These are phyloP conservation scores for Eutrema salsugineum DNA, from an alignment of 441 rosid genomes.

Conservation along the genomic window DNA sequence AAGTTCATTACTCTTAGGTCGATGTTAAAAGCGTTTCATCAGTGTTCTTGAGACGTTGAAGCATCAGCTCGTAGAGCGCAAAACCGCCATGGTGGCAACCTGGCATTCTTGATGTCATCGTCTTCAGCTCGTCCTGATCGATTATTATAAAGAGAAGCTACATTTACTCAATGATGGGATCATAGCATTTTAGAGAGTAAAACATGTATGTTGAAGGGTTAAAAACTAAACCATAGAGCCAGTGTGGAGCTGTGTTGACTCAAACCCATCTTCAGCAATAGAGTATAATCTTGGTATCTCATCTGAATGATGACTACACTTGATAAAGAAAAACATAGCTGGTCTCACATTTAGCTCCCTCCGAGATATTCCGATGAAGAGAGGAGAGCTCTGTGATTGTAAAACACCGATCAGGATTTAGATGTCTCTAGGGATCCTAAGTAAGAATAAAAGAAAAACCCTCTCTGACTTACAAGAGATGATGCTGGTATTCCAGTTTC, in stretches of 20 bases:
- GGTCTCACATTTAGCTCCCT: slow-evolving; percentile 81
- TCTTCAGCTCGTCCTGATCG: slow-evolving; percentile 60
- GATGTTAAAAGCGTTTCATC: background rate
- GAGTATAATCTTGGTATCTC: slow-evolving; percentile 67
- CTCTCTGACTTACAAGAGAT: slow-evolving; percentile 58
- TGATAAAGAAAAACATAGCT: slow-evolving; percentile 77
- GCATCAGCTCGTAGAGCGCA: slow-evolving; percentile 74
- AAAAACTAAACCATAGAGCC: slow-evolving; percentile 62
- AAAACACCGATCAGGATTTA: slow-evolving; percentile 5
- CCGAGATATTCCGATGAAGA: slow-evolving; percentile 73
- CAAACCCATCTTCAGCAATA: slow-evolving; percentile 83
- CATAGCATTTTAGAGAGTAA: background rate
- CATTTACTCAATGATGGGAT: background rate
- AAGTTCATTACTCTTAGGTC: background rate
- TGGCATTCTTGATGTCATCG: slow-evolving; percentile 75
- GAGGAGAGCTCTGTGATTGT: slow-evolving; percentile 51
- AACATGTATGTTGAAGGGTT: background rate
- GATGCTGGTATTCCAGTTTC: slow-evolving; percentile 83
- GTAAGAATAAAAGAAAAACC: background rate
- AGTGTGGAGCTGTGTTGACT: slow-evolving; percentile 76
- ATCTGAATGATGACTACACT: slow-evolving; percentile 61
- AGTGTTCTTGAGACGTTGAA: slow-evolving; percentile 36
- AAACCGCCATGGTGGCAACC: slow-evolving; percentile 94
- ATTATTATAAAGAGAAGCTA: background rate
- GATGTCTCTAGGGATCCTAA: background rate